These are phyloP conservation scores for Rhododendron ferrugineum DNA, from an alignment of 148 eudicot species.

Conservation along the genomic window DNA sequence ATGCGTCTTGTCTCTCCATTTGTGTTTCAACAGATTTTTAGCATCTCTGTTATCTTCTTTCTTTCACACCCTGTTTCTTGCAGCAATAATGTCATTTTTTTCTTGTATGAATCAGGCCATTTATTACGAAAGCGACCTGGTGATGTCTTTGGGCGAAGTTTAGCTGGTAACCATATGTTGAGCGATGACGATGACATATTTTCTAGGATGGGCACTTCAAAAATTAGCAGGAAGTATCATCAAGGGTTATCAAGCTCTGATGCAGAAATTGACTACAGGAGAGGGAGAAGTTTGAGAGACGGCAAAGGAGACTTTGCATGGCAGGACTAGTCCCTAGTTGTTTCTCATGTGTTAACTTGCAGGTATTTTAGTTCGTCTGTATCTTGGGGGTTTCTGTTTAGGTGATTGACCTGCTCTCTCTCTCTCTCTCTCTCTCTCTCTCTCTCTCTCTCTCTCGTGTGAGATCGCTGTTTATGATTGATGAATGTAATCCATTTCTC, in stretches of 20 bases:
- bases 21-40: neutral
- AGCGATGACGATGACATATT: conserved; percentile 59
- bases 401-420: conserved; percentile 6
- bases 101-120: conserved; percentile 26
- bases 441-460: neutral
- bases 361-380: neutral
- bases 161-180: conserved; percentile 25
- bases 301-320: conserved; percentile 32
- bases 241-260: conserved; percentile 70
- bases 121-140: conserved; percentile 23
- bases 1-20: neutral
- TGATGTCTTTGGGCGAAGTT: conserved; percentile 30
- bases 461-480: neutral
- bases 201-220: conserved; percentile 45
- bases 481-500: conserved; percentile 1
- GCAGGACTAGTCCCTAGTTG: conserved; percentile 8
- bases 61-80: neutral
- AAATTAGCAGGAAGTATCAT: conserved; percentile 51
- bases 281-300: conserved; percentile 79
- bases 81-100: conserved; percentile 1
- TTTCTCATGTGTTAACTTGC: conserved; percentile 6
- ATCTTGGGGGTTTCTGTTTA: neutral
- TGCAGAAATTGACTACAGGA: conserved; percentile 92
- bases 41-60: neutral
- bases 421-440: conserved; percentile 12